Percentiles rank a stretch among this genome's conserved stretches.
phyloP scores from a whole-genome alignment of 1,139 yeast genomes.

The Hemisphaericaspora lyxosophila region DNA sequence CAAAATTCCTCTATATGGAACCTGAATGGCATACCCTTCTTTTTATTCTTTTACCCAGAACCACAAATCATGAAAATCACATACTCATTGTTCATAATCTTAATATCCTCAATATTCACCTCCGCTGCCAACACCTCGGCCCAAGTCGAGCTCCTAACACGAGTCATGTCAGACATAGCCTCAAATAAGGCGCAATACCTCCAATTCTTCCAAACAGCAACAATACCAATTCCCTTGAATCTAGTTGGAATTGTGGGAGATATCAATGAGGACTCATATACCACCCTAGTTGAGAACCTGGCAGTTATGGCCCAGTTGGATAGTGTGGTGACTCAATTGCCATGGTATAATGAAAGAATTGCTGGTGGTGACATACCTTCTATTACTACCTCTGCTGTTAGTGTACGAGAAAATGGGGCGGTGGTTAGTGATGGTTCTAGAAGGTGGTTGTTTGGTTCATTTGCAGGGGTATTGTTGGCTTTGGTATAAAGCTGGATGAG shows the following conservation, averaged over 20 bases:
- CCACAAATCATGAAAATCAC: not conserved
- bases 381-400: slow-evolving; percentile 2
- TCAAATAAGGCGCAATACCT: slow-evolving; percentile 23
- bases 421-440: too few relatives aligned
- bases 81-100: not conserved
- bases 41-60: not conserved
- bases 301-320: slow-evolving; percentile 18
- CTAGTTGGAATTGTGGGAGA: slow-evolving; percentile 23
- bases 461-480: slow-evolving; percentile 6
- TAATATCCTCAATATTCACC: slow-evolving; percentile 1
- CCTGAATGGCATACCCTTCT: too few relatives aligned
- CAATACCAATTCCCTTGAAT: slow-evolving; percentile 22
- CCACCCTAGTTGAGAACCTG: slow-evolving; percentile 29
- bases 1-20: too few relatives aligned
- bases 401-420: not conserved
- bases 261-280: slow-evolving; percentile 39
- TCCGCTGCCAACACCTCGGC: slow-evolving; percentile 9
- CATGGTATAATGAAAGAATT: slow-evolving; percentile 30
- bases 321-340: slow-evolving; percentile 33
- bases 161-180: slow-evolving; percentile 27
- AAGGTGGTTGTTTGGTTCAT: slow-evolving; percentile 5
- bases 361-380: slow-evolving; percentile 13
- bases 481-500: too few relatives aligned
- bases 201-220: slow-evolving; percentile 24
- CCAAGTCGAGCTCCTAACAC: slow-evolving; percentile 27